Evolutionary conservation across 1,139 yeast genomes (phyloP).

Genomic region (Scheffersomyces illinoinensis): DNA sequence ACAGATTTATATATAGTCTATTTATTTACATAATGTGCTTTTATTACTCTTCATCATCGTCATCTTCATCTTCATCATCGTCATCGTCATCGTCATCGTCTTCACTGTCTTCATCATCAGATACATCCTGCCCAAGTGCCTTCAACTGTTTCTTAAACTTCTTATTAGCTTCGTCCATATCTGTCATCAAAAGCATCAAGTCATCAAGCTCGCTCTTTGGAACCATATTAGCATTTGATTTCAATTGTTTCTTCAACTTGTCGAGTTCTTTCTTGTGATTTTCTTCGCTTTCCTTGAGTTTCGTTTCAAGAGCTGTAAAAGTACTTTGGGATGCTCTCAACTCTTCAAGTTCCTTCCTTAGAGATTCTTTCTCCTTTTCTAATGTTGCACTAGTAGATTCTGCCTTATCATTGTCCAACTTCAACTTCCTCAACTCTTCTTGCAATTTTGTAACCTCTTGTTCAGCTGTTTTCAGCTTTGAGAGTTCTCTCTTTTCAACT

Average conservation of each 20-base stretch:
- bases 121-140: conserved; percentile 48
- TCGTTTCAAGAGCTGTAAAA: not conserved
- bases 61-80: conserved; percentile 30
- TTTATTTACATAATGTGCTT: not conserved
- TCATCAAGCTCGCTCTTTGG: conserved; percentile 73
- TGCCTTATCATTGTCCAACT: not conserved
- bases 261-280: conserved; percentile 2
- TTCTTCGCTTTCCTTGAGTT: conserved; percentile 1
- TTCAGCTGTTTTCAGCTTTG: conserved; percentile 22
- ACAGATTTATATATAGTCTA: not conserved
- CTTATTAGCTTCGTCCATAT: conserved; percentile 67
- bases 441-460: conserved; percentile 26
- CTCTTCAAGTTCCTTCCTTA: not conserved
- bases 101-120: conserved; percentile 46
- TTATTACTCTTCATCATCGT: conserved; percentile 17
- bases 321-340: not conserved
- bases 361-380: conserved; percentile 2
- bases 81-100: conserved; percentile 38
- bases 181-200: conserved; percentile 70
- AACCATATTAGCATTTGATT: conserved; percentile 27
- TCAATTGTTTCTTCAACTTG: conserved; percentile 10
- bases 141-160: conserved; percentile 57
- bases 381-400: not conserved
- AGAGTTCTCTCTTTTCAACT: not conserved
- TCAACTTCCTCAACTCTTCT: not conserved